phyloP scores from a whole-genome alignment of 1,139 yeast species.

The Saccharomyces hybrid region DNA sequence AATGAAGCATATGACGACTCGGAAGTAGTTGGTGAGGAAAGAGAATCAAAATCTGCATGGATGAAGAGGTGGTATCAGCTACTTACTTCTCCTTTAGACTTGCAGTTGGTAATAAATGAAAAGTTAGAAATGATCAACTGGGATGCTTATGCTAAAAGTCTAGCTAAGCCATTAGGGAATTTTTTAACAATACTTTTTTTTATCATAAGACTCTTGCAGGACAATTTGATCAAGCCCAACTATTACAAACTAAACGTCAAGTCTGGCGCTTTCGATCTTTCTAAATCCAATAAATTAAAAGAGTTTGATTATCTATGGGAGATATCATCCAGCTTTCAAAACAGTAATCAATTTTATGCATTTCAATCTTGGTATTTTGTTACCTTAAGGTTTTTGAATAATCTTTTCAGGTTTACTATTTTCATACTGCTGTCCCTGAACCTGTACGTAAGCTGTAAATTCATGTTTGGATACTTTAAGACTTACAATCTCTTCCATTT shows the following conservation, averaged over 20 bases:
- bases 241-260: conserved; percentile 21
- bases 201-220: conserved; percentile 30
- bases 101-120: conserved; percentile 47
- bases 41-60: conserved; percentile 7
- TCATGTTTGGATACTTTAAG: conserved; percentile 16
- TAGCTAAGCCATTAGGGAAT: conserved; percentile 45
- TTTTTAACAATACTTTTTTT: conserved; percentile 31
- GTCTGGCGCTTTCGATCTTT: conserved; percentile 25
- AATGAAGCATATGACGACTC: conserved; percentile 9
- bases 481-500: conserved; percentile 21
- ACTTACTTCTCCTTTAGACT: conserved; percentile 44
- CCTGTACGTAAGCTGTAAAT: conserved; percentile 13
- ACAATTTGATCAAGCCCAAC: conserved; percentile 25
- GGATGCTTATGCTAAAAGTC: conserved; percentile 46
- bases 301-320: conserved; percentile 25
- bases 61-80: conserved; percentile 4
- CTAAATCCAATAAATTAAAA: conserved; percentile 22
- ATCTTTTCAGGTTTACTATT: conserved; percentile 7
- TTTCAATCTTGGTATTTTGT: conserved; percentile 7
- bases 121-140: conserved; percentile 50
- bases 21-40: conserved; percentile 7
- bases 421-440: conserved; percentile 13
- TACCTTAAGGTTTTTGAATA: conserved; percentile 13
- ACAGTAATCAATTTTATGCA: conserved; percentile 2
- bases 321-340: conserved; percentile 6